Conservation (phyloP, 2,329 filamentous ascomycete genomes). For the Xylaria sp. region DNA sequence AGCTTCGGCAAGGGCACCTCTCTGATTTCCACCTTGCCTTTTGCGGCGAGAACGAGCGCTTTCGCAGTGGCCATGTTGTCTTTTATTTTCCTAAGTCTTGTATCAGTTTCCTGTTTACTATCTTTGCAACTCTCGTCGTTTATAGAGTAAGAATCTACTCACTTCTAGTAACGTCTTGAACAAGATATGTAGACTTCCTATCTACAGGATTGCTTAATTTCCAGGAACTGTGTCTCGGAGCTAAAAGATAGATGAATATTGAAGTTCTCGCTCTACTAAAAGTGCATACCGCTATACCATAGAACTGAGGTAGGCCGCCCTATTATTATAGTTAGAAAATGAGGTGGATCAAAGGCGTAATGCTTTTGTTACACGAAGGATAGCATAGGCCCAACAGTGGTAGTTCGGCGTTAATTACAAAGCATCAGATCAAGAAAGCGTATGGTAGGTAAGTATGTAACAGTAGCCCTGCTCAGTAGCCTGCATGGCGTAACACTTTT, state of each 20-base stretch:
- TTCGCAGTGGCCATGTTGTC: slow-evolving; percentile 36
- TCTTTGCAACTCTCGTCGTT: neutral
- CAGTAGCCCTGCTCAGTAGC: neutral
- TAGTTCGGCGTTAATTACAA: slow-evolving; percentile 28
- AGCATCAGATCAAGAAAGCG: slow-evolving; percentile 4
- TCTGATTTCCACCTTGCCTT: slow-evolving; percentile 41
- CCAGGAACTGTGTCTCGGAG: neutral
- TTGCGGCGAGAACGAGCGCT: slow-evolving; percentile 40
- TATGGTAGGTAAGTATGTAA: neutral
- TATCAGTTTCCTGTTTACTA: neutral
- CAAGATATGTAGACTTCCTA: neutral
- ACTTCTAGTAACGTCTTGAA: neutral
- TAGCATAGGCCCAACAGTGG: neutral
- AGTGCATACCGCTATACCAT: neutral
- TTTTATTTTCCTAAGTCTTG: neutral
- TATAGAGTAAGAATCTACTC: neutral
- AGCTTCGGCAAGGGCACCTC: slow-evolving; percentile 44
- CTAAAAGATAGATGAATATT: neutral
- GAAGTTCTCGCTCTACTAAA: neutral
- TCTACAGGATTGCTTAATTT: neutral
- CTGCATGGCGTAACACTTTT: neutral
- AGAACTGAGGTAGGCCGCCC: neutral
- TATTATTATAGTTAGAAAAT: neutral
- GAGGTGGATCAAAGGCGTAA: neutral
- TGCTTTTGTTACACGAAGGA: neutral